These are phyloP conservation scores for Xylaria bambusicola DNA, from an alignment of 495 filamentous ascomycete species.

Conservation along the genomic window DNA sequence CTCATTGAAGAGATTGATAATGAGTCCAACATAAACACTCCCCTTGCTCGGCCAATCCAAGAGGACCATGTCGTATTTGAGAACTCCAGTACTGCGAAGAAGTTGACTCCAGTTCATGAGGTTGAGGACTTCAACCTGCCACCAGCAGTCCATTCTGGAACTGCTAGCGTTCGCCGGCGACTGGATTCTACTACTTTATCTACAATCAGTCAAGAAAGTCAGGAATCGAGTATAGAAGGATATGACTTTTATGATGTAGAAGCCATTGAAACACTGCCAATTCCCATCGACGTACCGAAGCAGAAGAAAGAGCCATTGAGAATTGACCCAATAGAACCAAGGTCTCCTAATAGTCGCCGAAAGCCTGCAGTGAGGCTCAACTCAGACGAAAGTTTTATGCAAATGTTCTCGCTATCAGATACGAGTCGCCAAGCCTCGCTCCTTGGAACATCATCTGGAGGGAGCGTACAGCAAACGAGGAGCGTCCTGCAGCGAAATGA, in stretches of 20 bases:
- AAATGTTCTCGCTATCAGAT: constrained; percentile 79
- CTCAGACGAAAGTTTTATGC: constrained; percentile 74
- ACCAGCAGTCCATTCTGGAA: constrained; percentile 36
- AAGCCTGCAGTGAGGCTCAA: constrained; percentile 62
- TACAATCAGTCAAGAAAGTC: constrained; percentile 40
- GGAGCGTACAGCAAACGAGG: constrained; percentile 24
- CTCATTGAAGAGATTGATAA: constrained; percentile 62
- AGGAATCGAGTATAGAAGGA: constrained; percentile 51
- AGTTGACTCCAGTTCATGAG: constrained; percentile 43
- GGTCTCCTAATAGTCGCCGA: constrained; percentile 27
- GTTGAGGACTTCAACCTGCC: constrained; percentile 45
- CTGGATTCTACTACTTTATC: constrained; percentile 50
- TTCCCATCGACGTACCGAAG: constrained; percentile 44
- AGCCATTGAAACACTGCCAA: constrained; percentile 45
- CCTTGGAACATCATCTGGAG: constrained; percentile 37
- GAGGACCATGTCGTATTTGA: constrained; percentile 41
- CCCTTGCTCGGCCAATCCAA: constrained; percentile 68
- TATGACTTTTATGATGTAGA: constrained; percentile 61
- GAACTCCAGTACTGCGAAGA: constrained; percentile 25
- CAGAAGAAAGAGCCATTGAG: constrained; percentile 29
- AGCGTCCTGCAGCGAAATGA: constrained; percentile 24
- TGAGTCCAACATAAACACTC: constrained; percentile 77
- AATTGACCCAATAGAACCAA: constrained; percentile 34
- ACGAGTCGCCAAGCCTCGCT: constrained; percentile 52
- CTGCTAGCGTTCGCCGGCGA: constrained; percentile 35